phyloP scores from a whole-genome alignment of 2,329 filamentous ascomycete species.

The Penicillium sp. region DNA sequence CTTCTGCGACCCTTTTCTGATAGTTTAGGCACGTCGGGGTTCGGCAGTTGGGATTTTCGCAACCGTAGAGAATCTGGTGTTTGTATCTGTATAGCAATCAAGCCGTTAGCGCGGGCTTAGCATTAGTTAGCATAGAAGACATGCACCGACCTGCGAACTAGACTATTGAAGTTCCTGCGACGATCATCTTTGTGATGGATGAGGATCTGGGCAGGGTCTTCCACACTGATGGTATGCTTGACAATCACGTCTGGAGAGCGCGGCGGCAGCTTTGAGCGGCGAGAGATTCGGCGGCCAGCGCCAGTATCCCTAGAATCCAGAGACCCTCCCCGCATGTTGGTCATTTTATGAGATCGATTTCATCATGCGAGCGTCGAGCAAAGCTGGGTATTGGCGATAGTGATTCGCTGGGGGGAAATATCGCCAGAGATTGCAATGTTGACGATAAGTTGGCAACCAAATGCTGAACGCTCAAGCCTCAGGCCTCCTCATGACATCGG shows the following conservation, averaged over 20 bases:
- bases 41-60: conserved; percentile 63
- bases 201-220: conserved; percentile 34
- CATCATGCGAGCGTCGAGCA: background rate
- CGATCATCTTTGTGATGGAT: conserved; percentile 38
- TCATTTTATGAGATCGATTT: conserved; percentile 28
- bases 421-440: background rate
- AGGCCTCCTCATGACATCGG: no score
- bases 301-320: conserved; percentile 7
- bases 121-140: background rate
- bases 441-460: background rate
- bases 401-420: background rate
- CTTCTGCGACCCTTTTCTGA: conserved; percentile 63
- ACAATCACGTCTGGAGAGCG: conserved; percentile 37
- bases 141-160: conserved; percentile 61
- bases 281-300: conserved; percentile 8
- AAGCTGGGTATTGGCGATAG: background rate
- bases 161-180: conserved; percentile 49
- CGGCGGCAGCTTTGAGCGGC: conserved; percentile 37
- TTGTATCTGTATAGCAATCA: conserved; percentile 60
- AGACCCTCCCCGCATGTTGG: conserved; percentile 36
- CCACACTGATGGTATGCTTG: conserved; percentile 38
- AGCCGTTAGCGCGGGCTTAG: conserved; percentile 9
- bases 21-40: conserved; percentile 79
- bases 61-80: conserved; percentile 77
- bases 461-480: background rate